phyloP scores from a whole-genome alignment of 108 stramenopile species.

The Stephanodiscus minutulus region DNA sequence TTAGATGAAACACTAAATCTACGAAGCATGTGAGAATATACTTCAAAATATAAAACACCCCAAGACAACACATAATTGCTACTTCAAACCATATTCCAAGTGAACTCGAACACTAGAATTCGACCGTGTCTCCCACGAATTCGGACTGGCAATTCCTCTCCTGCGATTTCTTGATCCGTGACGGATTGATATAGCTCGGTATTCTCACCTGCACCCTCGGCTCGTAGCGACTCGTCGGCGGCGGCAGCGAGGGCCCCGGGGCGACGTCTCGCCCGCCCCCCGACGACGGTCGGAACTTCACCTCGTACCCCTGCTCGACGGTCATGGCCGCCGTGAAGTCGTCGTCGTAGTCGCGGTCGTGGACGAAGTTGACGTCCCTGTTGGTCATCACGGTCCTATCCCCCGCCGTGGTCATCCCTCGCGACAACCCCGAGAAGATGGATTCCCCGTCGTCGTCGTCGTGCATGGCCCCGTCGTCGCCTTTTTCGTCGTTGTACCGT shows the following conservation, averaged over 20 bases:
- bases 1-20: background rate
- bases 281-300: slow-evolving; percentile 2
- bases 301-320: slow-evolving; percentile 16
- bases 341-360: slow-evolving; percentile 18
- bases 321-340: slow-evolving; percentile 12
- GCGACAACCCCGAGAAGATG: slow-evolving; percentile 21
- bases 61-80: background rate
- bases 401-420: background rate
- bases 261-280: background rate
- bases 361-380: slow-evolving; percentile 16
- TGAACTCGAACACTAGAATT: slow-evolving; percentile 34
- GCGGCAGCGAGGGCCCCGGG: background rate
- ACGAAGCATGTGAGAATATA: background rate
- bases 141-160: slow-evolving; percentile 9
- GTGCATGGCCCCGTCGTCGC: too few species aligned
- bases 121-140: slow-evolving; percentile 30
- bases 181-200: slow-evolving; percentile 29
- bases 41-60: background rate
- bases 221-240: background rate
- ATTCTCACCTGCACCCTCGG: background rate
- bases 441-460: slow-evolving; percentile 27
- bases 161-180: slow-evolving; percentile 1
- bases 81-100: background rate
- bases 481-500: slow-evolving; percentile 14
- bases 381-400: background rate